phyloP scores from a whole-genome alignment of 2,329 filamentous ascomycete genomes.

The Apiospora pterosperma region DNA sequence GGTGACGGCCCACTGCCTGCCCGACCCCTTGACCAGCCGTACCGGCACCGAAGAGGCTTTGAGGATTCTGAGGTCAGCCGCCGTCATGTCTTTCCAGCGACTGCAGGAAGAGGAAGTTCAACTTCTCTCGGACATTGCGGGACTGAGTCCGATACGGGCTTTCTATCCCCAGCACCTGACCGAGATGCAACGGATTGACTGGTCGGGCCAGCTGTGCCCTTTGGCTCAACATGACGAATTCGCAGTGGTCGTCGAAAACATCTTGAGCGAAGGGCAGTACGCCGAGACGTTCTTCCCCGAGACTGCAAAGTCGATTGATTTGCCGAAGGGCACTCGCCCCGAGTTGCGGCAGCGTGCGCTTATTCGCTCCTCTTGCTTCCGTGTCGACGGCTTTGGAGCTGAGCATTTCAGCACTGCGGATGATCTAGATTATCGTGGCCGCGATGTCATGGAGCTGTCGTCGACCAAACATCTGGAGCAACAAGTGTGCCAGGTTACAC shows the following conservation, averaged over 20 bases:
- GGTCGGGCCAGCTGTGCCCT: constrained; percentile 35
- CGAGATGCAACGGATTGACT: constrained; percentile 46
- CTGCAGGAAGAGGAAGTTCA: constrained; percentile 32
- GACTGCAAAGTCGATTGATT: background rate
- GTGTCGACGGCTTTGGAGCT: constrained; percentile 31
- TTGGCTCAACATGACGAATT: constrained; percentile 45
- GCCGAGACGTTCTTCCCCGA: constrained; percentile 27
- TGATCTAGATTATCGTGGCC: constrained; percentile 30
- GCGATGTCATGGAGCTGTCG: constrained; percentile 19
- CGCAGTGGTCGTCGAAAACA: constrained; percentile 25
- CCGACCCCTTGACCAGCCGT: constrained; percentile 41
- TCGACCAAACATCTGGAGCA: constrained; percentile 5
- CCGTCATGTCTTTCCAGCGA: constrained; percentile 42
- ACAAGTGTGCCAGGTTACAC: background rate
- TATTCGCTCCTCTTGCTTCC: constrained; percentile 16
- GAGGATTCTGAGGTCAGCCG: constrained; percentile 42
- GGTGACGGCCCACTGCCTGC: constrained; percentile 48
- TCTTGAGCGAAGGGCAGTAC: constrained; percentile 31
- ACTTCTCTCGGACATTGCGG: constrained; percentile 34
- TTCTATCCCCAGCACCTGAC: constrained; percentile 41
- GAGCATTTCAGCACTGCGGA: constrained; percentile 26
- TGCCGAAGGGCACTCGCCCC: constrained; percentile 6
- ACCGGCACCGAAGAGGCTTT: constrained; percentile 56
- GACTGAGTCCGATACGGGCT: constrained; percentile 35
- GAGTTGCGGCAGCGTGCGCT: constrained; percentile 10